Percentiles rank a stretch among this genome's conserved stretches.
These are phyloP conservation scores for Metarhizium humberi DNA, from an alignment of 2,329 filamentous ascomycete genomes.

Conservation along the genomic window DNA sequence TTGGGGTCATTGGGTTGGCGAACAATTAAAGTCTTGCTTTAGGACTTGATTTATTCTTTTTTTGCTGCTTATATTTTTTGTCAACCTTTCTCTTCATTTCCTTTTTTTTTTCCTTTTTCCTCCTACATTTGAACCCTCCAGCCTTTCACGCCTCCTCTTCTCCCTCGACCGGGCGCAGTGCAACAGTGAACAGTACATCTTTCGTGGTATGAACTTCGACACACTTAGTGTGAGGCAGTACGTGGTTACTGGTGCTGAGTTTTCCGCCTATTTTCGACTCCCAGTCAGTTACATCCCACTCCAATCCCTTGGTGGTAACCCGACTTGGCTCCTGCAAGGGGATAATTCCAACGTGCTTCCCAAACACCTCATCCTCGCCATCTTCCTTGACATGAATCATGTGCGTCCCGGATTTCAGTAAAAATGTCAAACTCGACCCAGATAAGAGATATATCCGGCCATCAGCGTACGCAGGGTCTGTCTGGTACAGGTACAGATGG, in stretches of 20 bases:
- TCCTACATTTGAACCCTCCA: not conserved
- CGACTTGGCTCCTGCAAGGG: constrained; percentile 69
- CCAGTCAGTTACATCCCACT: constrained; percentile 89
- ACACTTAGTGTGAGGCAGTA: constrained; percentile 46
- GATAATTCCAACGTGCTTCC: constrained; percentile 75
- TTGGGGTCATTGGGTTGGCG: constrained; percentile 8
- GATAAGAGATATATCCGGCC: constrained; percentile 71
- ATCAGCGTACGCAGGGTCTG: constrained; percentile 34
- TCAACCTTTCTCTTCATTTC: not conserved
- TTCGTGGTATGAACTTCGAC: constrained; percentile 54
- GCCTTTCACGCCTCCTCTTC: constrained; percentile 22
- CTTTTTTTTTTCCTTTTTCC: not conserved
- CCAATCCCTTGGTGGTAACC: constrained; percentile 72
- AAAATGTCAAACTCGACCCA: constrained; percentile 70
- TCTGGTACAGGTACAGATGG: constrained; percentile 62
- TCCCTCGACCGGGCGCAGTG: constrained; percentile 35
- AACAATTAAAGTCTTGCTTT: not conserved
- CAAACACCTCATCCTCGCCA: constrained; percentile 47
- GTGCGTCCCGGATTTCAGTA: constrained; percentile 63
- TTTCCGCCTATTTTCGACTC: constrained; percentile 63
- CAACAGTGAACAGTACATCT: constrained; percentile 67
- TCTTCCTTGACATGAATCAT: constrained; percentile 53
- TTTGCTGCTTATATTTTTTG: not conserved
- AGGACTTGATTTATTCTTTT: not conserved
- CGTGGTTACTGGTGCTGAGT: constrained; percentile 74